phyloP scores from a whole-genome alignment of 2,329 filamentous ascomycete genomes.

The Alternaria ethzedia region DNA sequence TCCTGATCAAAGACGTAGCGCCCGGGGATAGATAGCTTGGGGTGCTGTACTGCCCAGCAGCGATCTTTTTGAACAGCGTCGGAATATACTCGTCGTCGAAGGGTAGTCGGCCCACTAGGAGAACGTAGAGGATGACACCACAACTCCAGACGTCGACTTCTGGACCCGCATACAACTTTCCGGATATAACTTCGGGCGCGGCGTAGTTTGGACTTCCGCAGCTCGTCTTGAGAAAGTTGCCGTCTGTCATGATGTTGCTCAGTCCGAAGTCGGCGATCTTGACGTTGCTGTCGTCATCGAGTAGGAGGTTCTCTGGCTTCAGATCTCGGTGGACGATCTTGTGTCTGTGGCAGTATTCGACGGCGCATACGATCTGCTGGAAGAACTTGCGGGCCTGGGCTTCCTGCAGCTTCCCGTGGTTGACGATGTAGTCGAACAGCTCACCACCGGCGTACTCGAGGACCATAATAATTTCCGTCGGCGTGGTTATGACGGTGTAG shows the following conservation, averaged over 20 bases:
- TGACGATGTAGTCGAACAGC: constrained; percentile 97
- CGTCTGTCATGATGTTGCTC: constrained; percentile 99
- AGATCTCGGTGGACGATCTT: constrained; percentile 98
- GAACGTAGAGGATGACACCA: constrained; percentile 79
- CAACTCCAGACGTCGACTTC: constrained; percentile 99
- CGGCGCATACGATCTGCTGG: constrained; percentile 97
- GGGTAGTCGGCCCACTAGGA: constrained; percentile 73
- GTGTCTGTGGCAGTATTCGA: constrained; percentile 98
- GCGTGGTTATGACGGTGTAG: constrained; percentile 95
- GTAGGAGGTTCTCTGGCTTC: constrained; percentile 94
- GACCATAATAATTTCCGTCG: constrained; percentile 97
- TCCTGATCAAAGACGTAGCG: constrained; percentile 81
- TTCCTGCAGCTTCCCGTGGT: constrained; percentile 89
- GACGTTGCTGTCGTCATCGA: constrained; percentile 95
- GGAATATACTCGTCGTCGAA: constrained; percentile 99
- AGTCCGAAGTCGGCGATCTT: constrained; percentile 99
- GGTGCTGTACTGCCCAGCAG: constrained; percentile 89
- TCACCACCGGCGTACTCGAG: constrained; percentile 96
- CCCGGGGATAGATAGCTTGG: constrained; percentile 89
- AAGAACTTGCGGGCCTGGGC: constrained; percentile 96
- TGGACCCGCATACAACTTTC: constrained; percentile 94
- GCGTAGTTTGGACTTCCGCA: constrained; percentile 99
- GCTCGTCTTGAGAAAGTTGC: constrained; percentile 98
- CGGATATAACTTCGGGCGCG: constrained; percentile 95
- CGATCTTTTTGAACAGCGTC: constrained; percentile 96